Conservation (phyloP, 2,329 filamentous ascomycete genomes). For the Pseudogymnoascus sp. region DNA sequence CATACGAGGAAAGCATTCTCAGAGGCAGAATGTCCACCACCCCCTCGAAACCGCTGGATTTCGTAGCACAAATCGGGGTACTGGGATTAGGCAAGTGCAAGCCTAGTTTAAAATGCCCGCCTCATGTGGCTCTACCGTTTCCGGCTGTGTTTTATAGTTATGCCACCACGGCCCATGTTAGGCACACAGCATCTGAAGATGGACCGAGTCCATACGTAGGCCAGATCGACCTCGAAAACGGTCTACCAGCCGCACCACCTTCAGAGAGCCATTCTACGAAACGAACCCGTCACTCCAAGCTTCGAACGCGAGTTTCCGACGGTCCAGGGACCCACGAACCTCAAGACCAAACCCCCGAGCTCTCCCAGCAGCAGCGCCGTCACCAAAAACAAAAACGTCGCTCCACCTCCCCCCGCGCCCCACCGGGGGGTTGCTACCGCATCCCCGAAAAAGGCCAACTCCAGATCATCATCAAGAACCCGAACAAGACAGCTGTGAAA, state of each 20-base stretch:
- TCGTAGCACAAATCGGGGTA: slow-evolving; percentile 91
- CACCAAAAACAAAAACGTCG: slow-evolving; percentile 51
- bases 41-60: slow-evolving; percentile 84
- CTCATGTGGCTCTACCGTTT: slow-evolving; percentile 84
- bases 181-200: slow-evolving; percentile 57
- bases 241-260: slow-evolving; percentile 42
- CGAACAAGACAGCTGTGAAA: slow-evolving; percentile 96
- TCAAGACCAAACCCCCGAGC: slow-evolving; percentile 10
- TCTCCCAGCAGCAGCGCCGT: slow-evolving; percentile 28
- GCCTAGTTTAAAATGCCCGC: slow-evolving; percentile 70
- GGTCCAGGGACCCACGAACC: slow-evolving; percentile 1
- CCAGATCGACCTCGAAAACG: slow-evolving; percentile 81
- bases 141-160: slow-evolving; percentile 97
- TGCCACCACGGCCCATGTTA: slow-evolving; percentile 54
- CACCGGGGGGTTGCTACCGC: slow-evolving; percentile 82
- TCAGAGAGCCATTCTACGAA: slow-evolving; percentile 35
- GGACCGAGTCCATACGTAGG: slow-evolving; percentile 95
- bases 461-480: slow-evolving; percentile 96
- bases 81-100: slow-evolving; percentile 85
- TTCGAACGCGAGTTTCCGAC: slow-evolving; percentile 14
- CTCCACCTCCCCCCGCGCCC: slow-evolving; percentile 52
- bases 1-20: slow-evolving; percentile 94
- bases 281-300: slow-evolving; percentile 27
- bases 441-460: slow-evolving; percentile 91
- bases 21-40: slow-evolving; percentile 94